Evolutionary conservation across 75 land plant genomes (phyloP).

Genomic region (Isoetes taiwanensis): DNA sequence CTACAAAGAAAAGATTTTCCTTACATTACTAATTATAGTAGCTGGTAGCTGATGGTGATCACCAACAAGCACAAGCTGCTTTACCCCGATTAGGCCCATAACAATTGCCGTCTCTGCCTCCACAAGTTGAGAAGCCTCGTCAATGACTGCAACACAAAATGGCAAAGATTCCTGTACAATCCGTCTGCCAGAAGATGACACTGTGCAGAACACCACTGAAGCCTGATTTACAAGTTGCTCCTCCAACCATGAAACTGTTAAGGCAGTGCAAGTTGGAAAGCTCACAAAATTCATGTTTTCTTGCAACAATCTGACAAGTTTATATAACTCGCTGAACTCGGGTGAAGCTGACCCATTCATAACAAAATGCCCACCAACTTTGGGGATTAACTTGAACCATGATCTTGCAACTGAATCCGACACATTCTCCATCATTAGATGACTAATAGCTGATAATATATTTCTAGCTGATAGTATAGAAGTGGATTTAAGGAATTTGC

Average conservation of each 20-base stretch:
- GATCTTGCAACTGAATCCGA: too few relatives aligned
- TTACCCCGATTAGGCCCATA: constrained; percentile 30
- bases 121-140: constrained; percentile 84
- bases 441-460: too few relatives aligned
- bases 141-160: constrained; percentile 43
- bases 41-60: constrained; percentile 73
- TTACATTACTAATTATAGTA: constrained; percentile 60
- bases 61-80: constrained; percentile 58
- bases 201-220: constrained; percentile 45
- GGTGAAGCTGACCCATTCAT: too few relatives aligned
- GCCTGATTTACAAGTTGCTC: constrained; percentile 30
- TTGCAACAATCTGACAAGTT: too few relatives aligned
- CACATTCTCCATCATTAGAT: too few relatives aligned
- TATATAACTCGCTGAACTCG: too few relatives aligned
- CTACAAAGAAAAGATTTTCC: background rate
- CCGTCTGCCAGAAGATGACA: constrained; percentile 36
- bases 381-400: too few relatives aligned
- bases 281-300: too few relatives aligned
- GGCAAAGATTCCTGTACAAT: constrained; percentile 16
- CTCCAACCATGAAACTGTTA: constrained; percentile 8
- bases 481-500: too few relatives aligned
- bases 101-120: constrained; percentile 66
- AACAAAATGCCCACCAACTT: too few relatives aligned
- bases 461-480: too few relatives aligned
- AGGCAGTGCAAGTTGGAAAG: too few relatives aligned